Evolutionary conservation across 768 basidiomycete genomes (phyloP), one percentile per base, ranked within the genome.

Genomic region (Hebeloma cylindrosporum): DNA sequence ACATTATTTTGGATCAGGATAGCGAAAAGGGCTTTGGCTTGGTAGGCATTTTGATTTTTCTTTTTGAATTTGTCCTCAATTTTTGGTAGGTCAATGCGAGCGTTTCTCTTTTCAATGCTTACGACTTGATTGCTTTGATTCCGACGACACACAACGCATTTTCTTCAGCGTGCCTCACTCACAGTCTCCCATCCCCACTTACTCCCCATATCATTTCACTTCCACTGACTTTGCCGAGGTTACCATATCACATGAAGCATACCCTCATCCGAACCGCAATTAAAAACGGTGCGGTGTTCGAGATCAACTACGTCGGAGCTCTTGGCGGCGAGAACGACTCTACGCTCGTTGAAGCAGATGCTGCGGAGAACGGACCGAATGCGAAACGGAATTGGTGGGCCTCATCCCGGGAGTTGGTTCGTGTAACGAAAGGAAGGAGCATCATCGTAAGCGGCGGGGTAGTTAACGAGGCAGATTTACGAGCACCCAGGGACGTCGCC

Each of bases 381-480:
- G 77, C 79, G 3, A 88, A 87, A 65, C 68, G 87, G 29, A 88
- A 91, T 52, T 89, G 89, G 90, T 88, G 91, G 91, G 80, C 85
- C 0, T 73, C 79, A 0, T 79, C 88, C 8, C 70, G 83, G 25
- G 91, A 94, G 63, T 69, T 93, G 2, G 73, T 80, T 13, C 74
- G 91, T 1, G 88, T 90, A 1, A 85, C 88, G 2, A 88, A 88
- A 52, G 89, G 90, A 1, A 88, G 82, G 58, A 84, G 81, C 0
- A 60, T 93, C 40, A 60, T 94, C 9, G 69, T 91, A 5, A 85
- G 84, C 47, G 77, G 87, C 1, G 88, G 87, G 0, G 82, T 78
- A 0, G 62, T 74, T n/a, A 64, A 71, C 4, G 73, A 79, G 32
- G 73, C 73, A 11, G 83, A 90, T 60, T 60, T 87, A 23, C 71